phyloP scores from a whole-genome alignment of 1,284 basidiomycete species.

The Melampsora americana region DNA sequence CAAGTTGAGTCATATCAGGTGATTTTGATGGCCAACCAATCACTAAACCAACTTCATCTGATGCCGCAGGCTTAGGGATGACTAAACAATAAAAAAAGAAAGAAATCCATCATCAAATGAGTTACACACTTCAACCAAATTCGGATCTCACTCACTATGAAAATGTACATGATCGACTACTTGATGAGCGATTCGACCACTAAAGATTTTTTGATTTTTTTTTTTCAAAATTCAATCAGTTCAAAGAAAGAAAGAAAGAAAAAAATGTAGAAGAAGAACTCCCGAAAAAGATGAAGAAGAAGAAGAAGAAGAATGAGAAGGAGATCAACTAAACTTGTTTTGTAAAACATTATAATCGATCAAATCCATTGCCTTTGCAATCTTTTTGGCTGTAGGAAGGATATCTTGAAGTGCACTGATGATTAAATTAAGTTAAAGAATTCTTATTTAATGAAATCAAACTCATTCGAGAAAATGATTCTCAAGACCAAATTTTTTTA shows the following conservation, averaged over 20 bases:
- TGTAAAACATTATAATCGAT: conserved; percentile 81
- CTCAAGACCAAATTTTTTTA: too few relatives aligned
- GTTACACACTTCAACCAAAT: too few relatives aligned
- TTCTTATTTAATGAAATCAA: too few relatives aligned
- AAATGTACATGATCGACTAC: conserved; percentile 84
- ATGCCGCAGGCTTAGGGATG: conserved; percentile 74
- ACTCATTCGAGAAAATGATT: too few relatives aligned
- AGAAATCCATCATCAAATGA: conserved; percentile 14
- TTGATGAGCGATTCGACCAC: conserved; percentile 55
- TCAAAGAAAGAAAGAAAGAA: too few relatives aligned
- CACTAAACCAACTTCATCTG: conserved; percentile 67
- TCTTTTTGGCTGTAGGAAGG: conserved; percentile 78
- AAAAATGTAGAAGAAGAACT: too few relatives aligned
- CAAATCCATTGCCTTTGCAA: conserved; percentile 71
- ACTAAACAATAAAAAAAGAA: conserved; percentile 57
- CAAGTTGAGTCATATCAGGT: conserved; percentile 55
- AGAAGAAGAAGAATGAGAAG: conserved; percentile 60
- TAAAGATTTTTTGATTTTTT: conserved; percentile 36
- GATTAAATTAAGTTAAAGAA: too few relatives aligned
- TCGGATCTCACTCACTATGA: conserved; percentile 48
- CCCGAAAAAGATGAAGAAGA: too few relatives aligned
- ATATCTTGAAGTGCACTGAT: conserved; percentile 53
- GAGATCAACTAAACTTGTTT: conserved; percentile 48
- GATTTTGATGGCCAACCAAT: conserved; percentile 67
- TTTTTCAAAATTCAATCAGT: too few relatives aligned